Conservation (phyloP, 140 eudicot species). For the Cichorium intybus region DNA sequence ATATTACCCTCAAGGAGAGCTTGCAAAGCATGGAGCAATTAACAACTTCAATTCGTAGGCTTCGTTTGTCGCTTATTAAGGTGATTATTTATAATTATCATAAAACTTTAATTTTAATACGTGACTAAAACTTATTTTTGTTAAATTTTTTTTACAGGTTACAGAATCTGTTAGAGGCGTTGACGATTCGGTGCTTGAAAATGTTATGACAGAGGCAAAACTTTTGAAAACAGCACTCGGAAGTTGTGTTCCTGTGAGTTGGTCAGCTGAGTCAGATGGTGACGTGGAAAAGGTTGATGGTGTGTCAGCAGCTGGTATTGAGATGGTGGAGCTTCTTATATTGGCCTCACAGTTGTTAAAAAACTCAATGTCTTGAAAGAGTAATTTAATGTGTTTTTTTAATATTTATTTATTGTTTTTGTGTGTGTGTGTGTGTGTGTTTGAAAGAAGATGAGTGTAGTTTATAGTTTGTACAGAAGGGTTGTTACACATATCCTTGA, state of each 20-base stretch:
- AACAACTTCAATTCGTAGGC: conserved; percentile 59
- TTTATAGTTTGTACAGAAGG: background rate
- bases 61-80: conserved; percentile 73
- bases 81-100: conserved; percentile 26
- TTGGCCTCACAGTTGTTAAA: conserved; percentile 53
- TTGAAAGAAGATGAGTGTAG: too few species aligned
- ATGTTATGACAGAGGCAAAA: conserved; percentile 64
- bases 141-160: conserved; percentile 37
- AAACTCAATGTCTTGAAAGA: conserved; percentile 21
- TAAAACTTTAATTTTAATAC: background rate
- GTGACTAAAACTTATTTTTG: too few species aligned
- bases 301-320: conserved; percentile 82
- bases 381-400: background rate
- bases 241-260: conserved; percentile 78
- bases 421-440: too few species aligned
- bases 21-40: conserved; percentile 81
- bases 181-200: conserved; percentile 38
- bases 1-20: conserved; percentile 82
- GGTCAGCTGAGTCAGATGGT: conserved; percentile 57
- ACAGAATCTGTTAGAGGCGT: conserved; percentile 38
- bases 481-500: too few species aligned
- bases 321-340: conserved; percentile 82
- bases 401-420: background rate
- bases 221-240: conserved; percentile 71
- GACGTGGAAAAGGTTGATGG: conserved; percentile 56